Conservation (phyloP, 2,329 filamentous ascomycete genomes). For the Trichoderma sp. region DNA sequence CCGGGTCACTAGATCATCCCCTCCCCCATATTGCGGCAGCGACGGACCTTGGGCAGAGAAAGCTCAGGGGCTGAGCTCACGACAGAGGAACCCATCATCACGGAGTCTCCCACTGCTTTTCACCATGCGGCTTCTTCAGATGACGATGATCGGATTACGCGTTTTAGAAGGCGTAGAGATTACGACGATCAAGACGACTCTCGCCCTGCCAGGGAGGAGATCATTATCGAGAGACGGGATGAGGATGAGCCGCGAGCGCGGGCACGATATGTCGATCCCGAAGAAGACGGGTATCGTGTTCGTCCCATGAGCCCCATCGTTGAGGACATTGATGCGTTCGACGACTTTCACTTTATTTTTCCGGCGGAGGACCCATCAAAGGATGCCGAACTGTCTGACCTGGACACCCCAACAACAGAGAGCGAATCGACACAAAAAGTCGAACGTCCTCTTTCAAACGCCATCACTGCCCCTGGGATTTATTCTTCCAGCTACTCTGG, state of each 20-base stretch:
- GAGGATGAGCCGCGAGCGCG: neutral
- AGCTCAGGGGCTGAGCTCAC: neutral
- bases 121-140: neutral
- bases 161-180: neutral
- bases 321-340: constrained; percentile 35
- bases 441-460: constrained; percentile 11
- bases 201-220: neutral
- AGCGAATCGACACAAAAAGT: constrained; percentile 25
- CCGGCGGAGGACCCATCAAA: constrained; percentile 29
- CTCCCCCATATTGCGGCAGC: neutral
- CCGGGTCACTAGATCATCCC: neutral
- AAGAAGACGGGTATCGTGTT: neutral
- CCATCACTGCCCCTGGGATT: constrained; percentile 30
- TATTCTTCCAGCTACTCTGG: constrained; percentile 43
- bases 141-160: neutral
- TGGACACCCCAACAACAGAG: constrained; percentile 33
- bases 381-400: constrained; percentile 33
- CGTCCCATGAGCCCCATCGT: constrained; percentile 22
- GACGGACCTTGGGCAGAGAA: neutral
- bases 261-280: neutral
- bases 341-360: constrained; percentile 33
- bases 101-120: neutral
- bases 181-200: neutral
- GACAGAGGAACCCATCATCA: neutral
- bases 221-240: neutral